Percentiles rank a stretch among this genome's conserved stretches.
phyloP scores from a whole-genome alignment of 495 filamentous ascomycete genomes.

The Xylaria longipes region DNA sequence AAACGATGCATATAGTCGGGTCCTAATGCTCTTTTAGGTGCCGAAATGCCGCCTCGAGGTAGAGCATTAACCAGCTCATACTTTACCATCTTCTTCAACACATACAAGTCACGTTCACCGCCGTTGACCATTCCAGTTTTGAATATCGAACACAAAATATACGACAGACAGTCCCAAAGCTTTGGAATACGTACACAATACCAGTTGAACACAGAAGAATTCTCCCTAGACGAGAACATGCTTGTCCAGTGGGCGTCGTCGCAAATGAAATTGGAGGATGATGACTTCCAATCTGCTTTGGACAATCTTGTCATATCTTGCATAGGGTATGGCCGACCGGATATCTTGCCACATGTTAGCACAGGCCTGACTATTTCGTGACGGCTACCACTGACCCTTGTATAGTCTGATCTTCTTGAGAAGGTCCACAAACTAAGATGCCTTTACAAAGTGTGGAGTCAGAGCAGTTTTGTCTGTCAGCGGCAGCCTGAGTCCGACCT shows the following conservation, averaged over 20 bases:
- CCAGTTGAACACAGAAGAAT: conserved; percentile 14
- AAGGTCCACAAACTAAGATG: conserved; percentile 42
- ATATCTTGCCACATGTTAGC: conserved; percentile 38
- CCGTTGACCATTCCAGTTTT: conserved; percentile 12
- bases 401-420: conserved; percentile 38
- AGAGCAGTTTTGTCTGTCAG: conserved; percentile 36
- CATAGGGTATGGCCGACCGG: conserved; percentile 28
- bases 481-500: conserved; percentile 18
- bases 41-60: conserved; percentile 24
- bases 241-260: conserved; percentile 38
- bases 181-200: conserved; percentile 17
- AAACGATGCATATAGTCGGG: neutral
- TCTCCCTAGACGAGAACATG: conserved; percentile 18
- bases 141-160: neutral
- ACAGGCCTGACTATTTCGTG: neutral
- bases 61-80: conserved; percentile 16
- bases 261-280: conserved; percentile 33
- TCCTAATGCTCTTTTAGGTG: conserved; percentile 23
- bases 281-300: conserved; percentile 36
- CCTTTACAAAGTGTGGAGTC: conserved; percentile 43
- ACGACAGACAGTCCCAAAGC: neutral
- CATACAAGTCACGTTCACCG: neutral
- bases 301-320: conserved; percentile 34
- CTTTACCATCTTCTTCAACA: conserved; percentile 25
- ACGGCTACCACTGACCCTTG: conserved; percentile 32